These are phyloP conservation scores for Capronia coronata DNA, from an alignment of 2,329 filamentous ascomycete species.

Conservation along the genomic window DNA sequence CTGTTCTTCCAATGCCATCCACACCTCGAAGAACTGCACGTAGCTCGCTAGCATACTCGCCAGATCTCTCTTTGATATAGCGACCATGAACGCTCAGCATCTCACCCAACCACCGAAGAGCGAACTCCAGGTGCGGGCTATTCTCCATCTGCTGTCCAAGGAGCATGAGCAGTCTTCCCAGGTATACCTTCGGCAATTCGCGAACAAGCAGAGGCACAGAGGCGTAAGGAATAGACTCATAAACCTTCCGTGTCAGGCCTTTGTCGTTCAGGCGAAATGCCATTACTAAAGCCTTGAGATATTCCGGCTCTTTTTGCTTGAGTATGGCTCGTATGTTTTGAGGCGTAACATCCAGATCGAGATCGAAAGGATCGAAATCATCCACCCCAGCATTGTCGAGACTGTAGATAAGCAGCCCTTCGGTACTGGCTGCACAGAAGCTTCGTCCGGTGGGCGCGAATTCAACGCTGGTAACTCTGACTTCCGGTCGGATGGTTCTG, in stretches of 20 bases:
- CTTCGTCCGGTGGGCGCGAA: conserved; percentile 84
- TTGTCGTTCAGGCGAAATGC: conserved; percentile 90
- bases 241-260: conserved; percentile 73
- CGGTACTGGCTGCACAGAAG: conserved; percentile 92
- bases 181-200: conserved; percentile 75
- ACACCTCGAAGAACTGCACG: conserved; percentile 76
- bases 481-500: conserved; percentile 69
- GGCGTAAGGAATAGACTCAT: conserved; percentile 68
- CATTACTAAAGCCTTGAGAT: conserved; percentile 91
- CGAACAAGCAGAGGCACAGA: conserved; percentile 73
- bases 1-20: conserved; percentile 51
- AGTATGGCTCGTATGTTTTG: conserved; percentile 75
- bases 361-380: conserved; percentile 91
- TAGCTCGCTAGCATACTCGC: conserved; percentile 75
- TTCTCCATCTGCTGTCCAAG: conserved; percentile 82
- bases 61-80: conserved; percentile 74
- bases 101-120: conserved; percentile 84
- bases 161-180: conserved; percentile 76
- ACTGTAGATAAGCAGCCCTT: conserved; percentile 89
- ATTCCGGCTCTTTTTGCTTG: conserved; percentile 66
- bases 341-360: conserved; percentile 89
- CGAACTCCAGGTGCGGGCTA: conserved; percentile 90
- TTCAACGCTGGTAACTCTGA: conserved; percentile 74
- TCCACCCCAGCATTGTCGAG: conserved; percentile 63
- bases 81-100: conserved; percentile 73